Evolutionary conservation across 2,329 filamentous ascomycete genomes (phyloP).

Genomic region (Lecanosticta acicola): DNA sequence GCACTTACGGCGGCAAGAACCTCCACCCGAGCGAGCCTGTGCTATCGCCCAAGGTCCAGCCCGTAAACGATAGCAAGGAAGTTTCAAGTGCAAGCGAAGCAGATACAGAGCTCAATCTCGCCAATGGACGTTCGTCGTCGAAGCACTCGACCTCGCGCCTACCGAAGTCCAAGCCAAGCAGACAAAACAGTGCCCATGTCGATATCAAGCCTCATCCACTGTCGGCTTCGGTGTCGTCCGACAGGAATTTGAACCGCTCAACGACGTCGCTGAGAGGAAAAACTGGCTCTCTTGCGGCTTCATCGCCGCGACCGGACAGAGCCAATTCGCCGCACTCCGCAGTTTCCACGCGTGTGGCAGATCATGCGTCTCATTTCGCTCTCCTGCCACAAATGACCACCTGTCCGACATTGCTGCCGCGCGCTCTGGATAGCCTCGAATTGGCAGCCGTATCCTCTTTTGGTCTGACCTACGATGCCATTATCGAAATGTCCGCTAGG

Average conservation of each 20-base stretch:
- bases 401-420: conserved; percentile 57
- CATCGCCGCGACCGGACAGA: conserved; percentile 27
- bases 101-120: conserved; percentile 32
- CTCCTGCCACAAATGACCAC: conserved; percentile 50
- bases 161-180: conserved; percentile 31
- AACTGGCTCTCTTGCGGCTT: conserved; percentile 20
- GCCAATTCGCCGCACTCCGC: conserved; percentile 28
- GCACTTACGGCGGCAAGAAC: conserved; percentile 69
- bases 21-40: conserved; percentile 90
- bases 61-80: conserved; percentile 27
- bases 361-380: conserved; percentile 41
- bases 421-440: conserved; percentile 89
- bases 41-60: conserved; percentile 51
- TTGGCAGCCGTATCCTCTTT: conserved; percentile 84
- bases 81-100: conserved; percentile 31
- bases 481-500: conserved; percentile 85
- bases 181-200: conserved; percentile 37
- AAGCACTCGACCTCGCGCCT: conserved; percentile 24
- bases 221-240: conserved; percentile 27
- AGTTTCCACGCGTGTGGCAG: conserved; percentile 15
- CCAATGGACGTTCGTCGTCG: conserved; percentile 31
- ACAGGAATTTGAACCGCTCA: conserved; percentile 24
- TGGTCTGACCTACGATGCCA: conserved; percentile 79
- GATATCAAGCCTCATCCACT: conserved; percentile 32
- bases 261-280: conserved; percentile 22